These are phyloP conservation scores for Candida orba DNA, from an alignment of 805 yeast species.

Conservation along the genomic window DNA sequence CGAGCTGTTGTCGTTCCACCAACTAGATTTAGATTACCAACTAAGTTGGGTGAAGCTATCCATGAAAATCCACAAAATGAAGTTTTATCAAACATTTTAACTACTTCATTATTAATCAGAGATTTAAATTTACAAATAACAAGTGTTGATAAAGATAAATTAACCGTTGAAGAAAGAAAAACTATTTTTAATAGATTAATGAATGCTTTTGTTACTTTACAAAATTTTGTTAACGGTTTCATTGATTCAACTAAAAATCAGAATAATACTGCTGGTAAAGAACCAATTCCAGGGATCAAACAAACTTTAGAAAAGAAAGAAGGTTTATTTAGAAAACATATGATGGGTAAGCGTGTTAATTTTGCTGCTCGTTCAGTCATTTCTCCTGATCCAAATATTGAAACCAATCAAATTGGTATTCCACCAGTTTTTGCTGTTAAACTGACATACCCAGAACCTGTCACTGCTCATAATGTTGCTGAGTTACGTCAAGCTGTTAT, in stretches of 20 bases:
- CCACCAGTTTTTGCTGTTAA: slow-evolving; percentile 98
- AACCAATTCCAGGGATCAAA: slow-evolving; percentile 89
- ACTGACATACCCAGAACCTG: slow-evolving; percentile 97
- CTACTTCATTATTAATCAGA: slow-evolving; percentile 74
- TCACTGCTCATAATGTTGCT: slow-evolving; percentile 82
- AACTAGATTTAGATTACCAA: slow-evolving; percentile 94
- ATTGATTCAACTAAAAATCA: slow-evolving; percentile 89
- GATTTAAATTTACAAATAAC: slow-evolving; percentile 84
- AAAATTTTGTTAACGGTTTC: slow-evolving; percentile 90
- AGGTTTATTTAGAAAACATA: slow-evolving; percentile 95
- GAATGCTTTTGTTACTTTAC: slow-evolving; percentile 93
- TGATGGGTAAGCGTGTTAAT: slow-evolving; percentile 99
- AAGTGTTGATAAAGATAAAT: slow-evolving; percentile 48
- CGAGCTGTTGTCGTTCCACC: slow-evolving; percentile 91
- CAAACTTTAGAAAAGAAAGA: slow-evolving; percentile 98
- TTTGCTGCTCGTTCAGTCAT: slow-evolving; percentile 98
- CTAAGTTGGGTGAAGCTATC: slow-evolving; percentile 91
- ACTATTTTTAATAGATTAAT: slow-evolving; percentile 79
- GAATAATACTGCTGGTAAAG: slow-evolving; percentile 51
- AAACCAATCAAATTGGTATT: slow-evolving; percentile 96
- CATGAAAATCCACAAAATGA: slow-evolving; percentile 95
- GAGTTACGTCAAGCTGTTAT: slow-evolving; percentile 91
- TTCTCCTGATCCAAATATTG: slow-evolving; percentile 97
- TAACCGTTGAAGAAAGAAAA: slow-evolving; percentile 64
- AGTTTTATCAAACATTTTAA: slow-evolving; percentile 69